Conservation (phyloP, 2,329 filamentous ascomycete species). For the Aureobasidium zeae region DNA sequence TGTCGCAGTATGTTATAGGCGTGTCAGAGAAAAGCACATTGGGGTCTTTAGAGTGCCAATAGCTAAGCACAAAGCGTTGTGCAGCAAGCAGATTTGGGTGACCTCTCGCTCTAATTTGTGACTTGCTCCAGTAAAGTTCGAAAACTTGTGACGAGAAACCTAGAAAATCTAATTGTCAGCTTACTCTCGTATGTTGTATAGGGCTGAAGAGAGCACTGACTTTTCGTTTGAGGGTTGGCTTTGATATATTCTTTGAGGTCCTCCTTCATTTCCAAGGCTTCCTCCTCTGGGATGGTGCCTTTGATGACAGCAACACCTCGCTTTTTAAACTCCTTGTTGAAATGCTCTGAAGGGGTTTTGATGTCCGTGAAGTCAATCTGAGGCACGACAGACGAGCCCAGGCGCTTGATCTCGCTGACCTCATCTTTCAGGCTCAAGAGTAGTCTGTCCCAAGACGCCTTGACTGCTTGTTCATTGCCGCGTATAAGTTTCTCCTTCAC, state of each 20-base stretch:
- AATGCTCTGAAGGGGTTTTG: conserved; percentile 42
- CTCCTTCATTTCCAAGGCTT: conserved; percentile 38
- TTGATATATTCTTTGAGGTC: conserved; percentile 37
- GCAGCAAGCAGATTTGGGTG: conserved; percentile 40
- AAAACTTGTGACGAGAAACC: conserved; percentile 33
- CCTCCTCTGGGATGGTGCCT: conserved; percentile 35
- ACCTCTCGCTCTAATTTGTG: conserved; percentile 39
- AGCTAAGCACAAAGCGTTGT: conserved; percentile 40
- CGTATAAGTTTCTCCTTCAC: conserved; percentile 38
- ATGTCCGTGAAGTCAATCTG: conserved; percentile 41
- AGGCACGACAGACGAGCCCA: conserved; percentile 36
- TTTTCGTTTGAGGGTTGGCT: conserved; percentile 38
- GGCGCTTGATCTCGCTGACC: conserved; percentile 35
- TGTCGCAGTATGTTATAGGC: conserved; percentile 41
- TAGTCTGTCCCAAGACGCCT: conserved; percentile 39
- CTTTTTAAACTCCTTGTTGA: conserved; percentile 49
- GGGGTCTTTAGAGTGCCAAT: conserved; percentile 40
- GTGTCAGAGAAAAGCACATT: conserved; percentile 37
- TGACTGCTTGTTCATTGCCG: conserved; percentile 39
- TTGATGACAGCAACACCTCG: conserved; percentile 44
- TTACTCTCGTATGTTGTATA: not conserved
- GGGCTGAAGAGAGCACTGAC: not conserved
- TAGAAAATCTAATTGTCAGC: conserved; percentile 4
- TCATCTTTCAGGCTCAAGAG: conserved; percentile 36
- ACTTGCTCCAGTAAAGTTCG: conserved; percentile 43